Conservation (phyloP, 208 protist genomes). For the Crithidia fasciculata region DNA sequence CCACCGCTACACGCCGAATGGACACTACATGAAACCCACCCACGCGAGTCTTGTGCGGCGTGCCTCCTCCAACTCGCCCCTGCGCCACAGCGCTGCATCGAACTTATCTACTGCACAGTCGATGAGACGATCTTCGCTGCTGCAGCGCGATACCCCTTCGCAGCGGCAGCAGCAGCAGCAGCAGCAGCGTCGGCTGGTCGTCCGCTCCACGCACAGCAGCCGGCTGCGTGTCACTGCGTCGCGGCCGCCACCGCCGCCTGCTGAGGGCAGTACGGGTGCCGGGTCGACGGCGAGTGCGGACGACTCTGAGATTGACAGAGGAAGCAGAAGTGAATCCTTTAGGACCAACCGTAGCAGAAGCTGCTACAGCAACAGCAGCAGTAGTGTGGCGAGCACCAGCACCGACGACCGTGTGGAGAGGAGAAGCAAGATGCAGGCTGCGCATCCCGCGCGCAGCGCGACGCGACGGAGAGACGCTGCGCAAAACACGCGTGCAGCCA, state of each 20-base stretch:
- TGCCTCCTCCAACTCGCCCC: not conserved
- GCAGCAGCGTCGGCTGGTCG: conserved; percentile 8
- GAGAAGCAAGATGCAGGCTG: too few relatives aligned
- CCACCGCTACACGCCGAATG: conserved; percentile 8
- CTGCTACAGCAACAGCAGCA: not conserved
- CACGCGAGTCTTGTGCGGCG: conserved; percentile 33
- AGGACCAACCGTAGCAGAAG: too few relatives aligned
- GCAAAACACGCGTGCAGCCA: too few relatives aligned
- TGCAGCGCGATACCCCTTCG: not conserved
- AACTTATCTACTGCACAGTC: too few relatives aligned
- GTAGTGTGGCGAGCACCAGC: not conserved
- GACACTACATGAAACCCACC: conserved; percentile 36
- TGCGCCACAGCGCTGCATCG: too few relatives aligned
- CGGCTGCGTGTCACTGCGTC: conserved; percentile 15
- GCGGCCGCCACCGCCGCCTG: not conserved
- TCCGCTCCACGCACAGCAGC: conserved; percentile 32
- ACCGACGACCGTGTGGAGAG: too few relatives aligned
- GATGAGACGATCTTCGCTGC: not conserved
- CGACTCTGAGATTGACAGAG: not conserved
- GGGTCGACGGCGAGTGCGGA: not conserved
- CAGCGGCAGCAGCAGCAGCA: too few relatives aligned
- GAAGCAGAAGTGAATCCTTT: not conserved
- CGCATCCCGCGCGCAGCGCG: too few relatives aligned
- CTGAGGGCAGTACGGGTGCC: not conserved
- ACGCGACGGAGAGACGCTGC: too few relatives aligned